Evolutionary conservation across 768 basidiomycete species (phyloP), one percentile per base, ranked within the genome.

Genomic region (Amanita thiersii): DNA sequence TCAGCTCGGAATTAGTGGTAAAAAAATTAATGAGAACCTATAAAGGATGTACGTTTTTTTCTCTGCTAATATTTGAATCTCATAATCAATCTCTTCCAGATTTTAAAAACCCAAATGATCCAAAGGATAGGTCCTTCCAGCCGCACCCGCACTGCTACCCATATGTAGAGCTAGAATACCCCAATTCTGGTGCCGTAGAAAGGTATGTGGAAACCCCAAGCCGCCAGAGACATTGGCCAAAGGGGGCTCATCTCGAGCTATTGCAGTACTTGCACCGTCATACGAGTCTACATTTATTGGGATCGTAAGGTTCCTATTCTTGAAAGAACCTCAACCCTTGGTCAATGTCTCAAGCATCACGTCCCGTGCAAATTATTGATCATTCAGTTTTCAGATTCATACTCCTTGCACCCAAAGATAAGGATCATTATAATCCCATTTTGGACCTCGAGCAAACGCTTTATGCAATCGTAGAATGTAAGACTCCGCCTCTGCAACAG

Each of bases 361-460:
- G 15, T 30, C n/a, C 14, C 12, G 23, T 26, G 5, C 14, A 17
- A 19, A 3, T 34, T 39, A 26, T 24, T 45, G 30, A 45, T 15
- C 14, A 15, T 12, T 11, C 8, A n/a, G 18, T 18, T 39, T 47
- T 9, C 43, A 88, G 86, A 56, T 90, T 79, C 63, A 72, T 85
- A 47, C 69, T 90, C 45, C 71, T 90, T 39, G 77, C 72, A 32
- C 88, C 88, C 21, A 86, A 79, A 52, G 87, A 91, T 66, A 78
- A 78, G 50, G 86, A 91, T 51, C 85, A 89, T 50, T 91, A 89
- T 59, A 83, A 86, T 55, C 88, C 88, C 10, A 81, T 91, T 43
- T 72, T 81, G 68, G 84, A 84, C 53, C 64, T 91, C 24, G 82
- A 86, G 62, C 68, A 71, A 46, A 72, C 80, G 8, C 59, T 91